Evolutionary conservation across 768 basidiomycete genomes (phyloP).

Genomic region (Kwoniella dejecticola): DNA sequence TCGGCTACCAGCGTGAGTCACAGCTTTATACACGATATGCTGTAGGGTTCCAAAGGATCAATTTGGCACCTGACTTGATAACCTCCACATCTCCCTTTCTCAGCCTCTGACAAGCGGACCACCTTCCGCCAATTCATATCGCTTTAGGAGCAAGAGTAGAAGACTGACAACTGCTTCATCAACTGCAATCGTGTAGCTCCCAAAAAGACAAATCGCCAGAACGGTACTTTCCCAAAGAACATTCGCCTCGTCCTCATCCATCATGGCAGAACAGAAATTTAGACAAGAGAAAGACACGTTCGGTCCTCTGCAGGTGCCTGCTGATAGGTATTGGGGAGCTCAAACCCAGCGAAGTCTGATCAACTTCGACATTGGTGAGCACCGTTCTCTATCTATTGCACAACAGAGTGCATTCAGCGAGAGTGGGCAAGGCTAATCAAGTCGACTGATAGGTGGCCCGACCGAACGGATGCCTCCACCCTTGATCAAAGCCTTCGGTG

Average conservation of each 20-base stretch:
- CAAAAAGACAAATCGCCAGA: conserved; percentile 25
- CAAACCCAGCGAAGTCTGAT: conserved; percentile 97
- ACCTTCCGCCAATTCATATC: too few species aligned
- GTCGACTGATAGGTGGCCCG: conserved; percentile 61
- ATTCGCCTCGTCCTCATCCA: conserved; percentile 24
- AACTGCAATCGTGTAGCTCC: conserved; percentile 17
- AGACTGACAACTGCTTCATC: too few species aligned
- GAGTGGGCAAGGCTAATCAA: neutral
- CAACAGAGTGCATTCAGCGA: too few species aligned
- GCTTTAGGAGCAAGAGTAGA: too few species aligned
- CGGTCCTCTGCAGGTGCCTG: conserved; percentile 86
- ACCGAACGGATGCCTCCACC: conserved; percentile 89
- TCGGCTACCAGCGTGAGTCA: conserved; percentile 46
- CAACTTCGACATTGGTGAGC: conserved; percentile 91
- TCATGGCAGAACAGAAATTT: conserved; percentile 57
- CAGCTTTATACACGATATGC: neutral
- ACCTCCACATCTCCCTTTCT: conserved; percentile 3
- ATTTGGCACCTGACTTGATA: neutral
- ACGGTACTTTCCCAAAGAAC: conserved; percentile 19
- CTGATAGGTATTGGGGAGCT: conserved; percentile 92
- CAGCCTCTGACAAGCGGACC: neutral
- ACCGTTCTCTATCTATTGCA: too few species aligned
- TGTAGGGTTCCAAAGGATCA: neutral
- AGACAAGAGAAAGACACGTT: conserved; percentile 92
- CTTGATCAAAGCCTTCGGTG: conserved; percentile 96